Conservation (phyloP, 495 filamentous ascomycete genomes). For the Penicillium simplicissimum region DNA sequence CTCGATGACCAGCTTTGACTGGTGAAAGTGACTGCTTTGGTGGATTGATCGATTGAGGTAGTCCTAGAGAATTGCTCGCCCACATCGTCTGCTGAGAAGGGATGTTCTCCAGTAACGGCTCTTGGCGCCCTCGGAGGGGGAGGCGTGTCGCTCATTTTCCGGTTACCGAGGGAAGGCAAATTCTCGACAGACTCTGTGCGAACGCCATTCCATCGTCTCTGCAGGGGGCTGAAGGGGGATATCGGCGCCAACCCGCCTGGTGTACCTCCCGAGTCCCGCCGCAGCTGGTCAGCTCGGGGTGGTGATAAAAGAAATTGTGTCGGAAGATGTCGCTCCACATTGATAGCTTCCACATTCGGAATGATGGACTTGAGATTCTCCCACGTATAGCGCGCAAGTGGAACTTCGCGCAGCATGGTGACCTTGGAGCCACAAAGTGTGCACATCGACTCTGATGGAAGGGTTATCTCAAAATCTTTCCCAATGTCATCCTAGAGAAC, state of each 20-base stretch:
- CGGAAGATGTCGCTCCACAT: background rate
- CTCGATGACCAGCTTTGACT: background rate
- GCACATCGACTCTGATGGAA: background rate
- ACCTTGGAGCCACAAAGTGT: background rate
- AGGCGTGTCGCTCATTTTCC: background rate
- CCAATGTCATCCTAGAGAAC: background rate
- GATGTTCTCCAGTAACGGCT: background rate
- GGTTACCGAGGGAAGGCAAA: background rate
- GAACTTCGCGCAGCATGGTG: background rate
- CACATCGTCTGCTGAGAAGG: background rate
- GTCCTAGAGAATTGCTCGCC: background rate
- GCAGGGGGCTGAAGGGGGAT: background rate
- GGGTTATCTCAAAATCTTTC: background rate
- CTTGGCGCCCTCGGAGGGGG: background rate
- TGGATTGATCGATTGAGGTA: background rate
- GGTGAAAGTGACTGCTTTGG: background rate
- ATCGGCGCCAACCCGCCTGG: background rate
- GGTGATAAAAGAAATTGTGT: background rate
- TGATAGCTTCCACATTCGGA: background rate
- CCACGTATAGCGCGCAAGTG: background rate
- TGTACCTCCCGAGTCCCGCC: background rate
- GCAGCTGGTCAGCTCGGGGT: background rate
- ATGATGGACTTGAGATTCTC: background rate
- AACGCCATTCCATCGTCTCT: background rate
- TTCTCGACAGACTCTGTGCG: background rate